A percentile compares a stretch with the other conserved stretches of the same genome.
These are phyloP conservation scores for Chytriomyces sp. DNA, from an alignment of 192 early-diverging fungal species.

Conservation along the genomic window DNA sequence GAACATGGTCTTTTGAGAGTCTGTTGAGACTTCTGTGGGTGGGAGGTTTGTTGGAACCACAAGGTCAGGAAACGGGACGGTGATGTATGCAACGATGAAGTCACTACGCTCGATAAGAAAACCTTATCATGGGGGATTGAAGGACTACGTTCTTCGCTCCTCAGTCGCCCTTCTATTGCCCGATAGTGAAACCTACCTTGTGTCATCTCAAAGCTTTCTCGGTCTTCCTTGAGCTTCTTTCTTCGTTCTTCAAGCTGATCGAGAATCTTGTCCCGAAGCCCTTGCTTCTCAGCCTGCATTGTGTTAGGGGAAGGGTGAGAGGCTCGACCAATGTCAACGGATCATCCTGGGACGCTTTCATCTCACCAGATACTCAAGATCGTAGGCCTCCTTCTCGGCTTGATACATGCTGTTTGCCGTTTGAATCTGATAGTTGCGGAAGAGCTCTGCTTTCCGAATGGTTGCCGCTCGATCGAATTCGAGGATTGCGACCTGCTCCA, in stretches of 20 bases:
- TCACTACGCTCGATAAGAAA: too few species aligned
- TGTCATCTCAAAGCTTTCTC: constrained; percentile 78
- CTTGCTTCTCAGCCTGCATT: constrained; percentile 52
- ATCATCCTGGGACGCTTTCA: too few species aligned
- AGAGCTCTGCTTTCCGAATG: constrained; percentile 58
- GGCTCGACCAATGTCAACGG: too few species aligned
- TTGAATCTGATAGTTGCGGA: constrained; percentile 71
- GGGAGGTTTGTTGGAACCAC: too few species aligned
- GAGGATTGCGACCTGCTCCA: constrained; percentile 63
- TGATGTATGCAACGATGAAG: too few species aligned
- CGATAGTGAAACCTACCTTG: too few species aligned
- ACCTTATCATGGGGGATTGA: too few species aligned
- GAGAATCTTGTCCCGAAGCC: constrained; percentile 75
- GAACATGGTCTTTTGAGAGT: constrained; percentile 39
- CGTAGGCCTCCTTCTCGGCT: constrained; percentile 55
- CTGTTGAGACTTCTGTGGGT: constrained; percentile 34
- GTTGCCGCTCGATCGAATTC: constrained; percentile 58
- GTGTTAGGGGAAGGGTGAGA: too few species aligned
- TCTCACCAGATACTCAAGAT: constrained; percentile 31
- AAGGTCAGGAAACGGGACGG: too few species aligned
- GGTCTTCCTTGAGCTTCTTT: constrained; percentile 77
- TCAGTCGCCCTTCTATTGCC: too few species aligned
- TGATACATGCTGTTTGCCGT: constrained; percentile 67
- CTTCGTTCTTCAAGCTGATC: constrained; percentile 76
- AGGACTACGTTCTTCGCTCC: too few species aligned